Base-by-base conservation (phyloP, 2,329 filamentous ascomycete species). In the Xylaria sp. region DNA sequence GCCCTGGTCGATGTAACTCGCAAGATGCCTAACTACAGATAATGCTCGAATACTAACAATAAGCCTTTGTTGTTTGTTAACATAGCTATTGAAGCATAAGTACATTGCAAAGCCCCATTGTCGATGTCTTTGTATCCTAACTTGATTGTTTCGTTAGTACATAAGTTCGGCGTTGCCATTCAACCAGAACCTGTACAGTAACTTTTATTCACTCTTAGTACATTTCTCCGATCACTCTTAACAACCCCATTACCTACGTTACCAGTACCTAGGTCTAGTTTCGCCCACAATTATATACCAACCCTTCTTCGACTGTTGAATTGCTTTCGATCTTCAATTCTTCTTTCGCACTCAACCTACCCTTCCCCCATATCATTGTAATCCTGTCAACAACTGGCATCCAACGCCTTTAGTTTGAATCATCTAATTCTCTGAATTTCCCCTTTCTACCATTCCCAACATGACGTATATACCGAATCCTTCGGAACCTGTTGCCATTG, bases 401-500 rank as follows among this genome's bases (percentile, higher is more conserved):
- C 63, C 23, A 38, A 33, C 13, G 20, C 26, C 23, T 36, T 17
- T 3, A 33, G 6, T n/a, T n/a, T 49, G 17, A 13, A 46, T 44
- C 46, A 33, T 5, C 31, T 44, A 38, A 33, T 42, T 40, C 15
- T 33, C 17, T 44, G 11, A 31, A 23, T 23, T 42, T 15, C 23
- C 15, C 26, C 26, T 26, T 6, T 44, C 4, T 36, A 53, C 9
- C 20, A 31, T 7, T 59, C 5, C 56, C 40, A 15, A 23, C 13
- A 77, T 77, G 73, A 56, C 63, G 42, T 72, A 70, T 65, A 70
- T 69, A 51, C n/a, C 46, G 31, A 65, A 70, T 2, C 23, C 46
- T 1, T 59, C 63, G 0, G 77, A 78, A 48, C 77, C 74, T 3
- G 76, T 79, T 31, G 77, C 76, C 13, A 73, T 79, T 13, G 73